Conservation (phyloP, 805 yeast genomes). For the Ogataea nonfermentans region DNA sequence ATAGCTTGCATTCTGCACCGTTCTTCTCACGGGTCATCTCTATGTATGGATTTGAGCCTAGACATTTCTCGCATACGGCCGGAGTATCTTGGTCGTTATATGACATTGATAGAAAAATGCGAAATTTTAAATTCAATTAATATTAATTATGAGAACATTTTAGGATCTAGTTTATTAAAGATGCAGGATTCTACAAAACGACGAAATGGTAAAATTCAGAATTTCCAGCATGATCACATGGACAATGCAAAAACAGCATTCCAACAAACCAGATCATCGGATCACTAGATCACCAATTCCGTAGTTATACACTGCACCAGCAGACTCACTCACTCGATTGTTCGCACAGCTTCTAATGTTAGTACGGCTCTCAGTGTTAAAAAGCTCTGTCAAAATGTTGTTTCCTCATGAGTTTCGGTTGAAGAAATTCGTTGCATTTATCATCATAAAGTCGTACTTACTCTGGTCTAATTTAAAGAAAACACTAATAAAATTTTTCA, state of each 20-base stretch:
- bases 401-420: conserved; percentile 33
- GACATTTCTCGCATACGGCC: conserved; percentile 69
- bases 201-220: too few relatives aligned
- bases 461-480: neutral
- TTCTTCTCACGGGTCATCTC: conserved; percentile 66
- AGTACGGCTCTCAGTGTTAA: conserved; percentile 35
- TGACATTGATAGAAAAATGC: conserved; percentile 7
- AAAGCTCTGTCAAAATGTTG: conserved; percentile 38
- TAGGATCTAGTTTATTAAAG: neutral
- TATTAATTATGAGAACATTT: neutral
- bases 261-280: too few relatives aligned
- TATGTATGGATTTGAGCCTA: conserved; percentile 65
- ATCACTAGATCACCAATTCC: too few relatives aligned
- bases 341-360: neutral
- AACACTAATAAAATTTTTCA: conserved; percentile 4
- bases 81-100: conserved; percentile 40
- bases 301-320: too few relatives aligned
- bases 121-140: conserved; percentile 1
- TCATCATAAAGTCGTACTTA: conserved; percentile 28
- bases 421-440: conserved; percentile 38
- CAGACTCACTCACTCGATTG: neutral
- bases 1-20: conserved; percentile 82
- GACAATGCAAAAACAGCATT: neutral
- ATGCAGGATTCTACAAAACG: neutral
- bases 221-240: too few relatives aligned